These are phyloP conservation scores for Nothopassalora personata DNA, from an alignment of 2,329 filamentous ascomycete genomes.

Conservation along the genomic window DNA sequence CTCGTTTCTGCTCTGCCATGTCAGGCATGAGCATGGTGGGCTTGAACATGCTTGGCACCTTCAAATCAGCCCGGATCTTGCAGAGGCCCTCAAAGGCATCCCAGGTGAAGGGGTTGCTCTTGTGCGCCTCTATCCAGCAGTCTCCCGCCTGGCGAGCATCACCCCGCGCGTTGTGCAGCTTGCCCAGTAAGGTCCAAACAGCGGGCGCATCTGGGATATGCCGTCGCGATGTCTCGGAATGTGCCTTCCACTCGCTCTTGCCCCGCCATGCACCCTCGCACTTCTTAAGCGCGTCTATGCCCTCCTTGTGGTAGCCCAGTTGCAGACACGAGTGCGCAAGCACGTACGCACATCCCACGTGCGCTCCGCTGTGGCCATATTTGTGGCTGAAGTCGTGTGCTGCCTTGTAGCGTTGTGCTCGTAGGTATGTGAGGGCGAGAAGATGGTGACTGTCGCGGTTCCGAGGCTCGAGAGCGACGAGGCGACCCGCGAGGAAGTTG, in stretches of 20 bases:
- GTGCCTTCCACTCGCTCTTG: slow-evolving; percentile 70
- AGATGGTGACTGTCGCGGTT: slow-evolving; percentile 77
- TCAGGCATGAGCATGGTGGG: slow-evolving; percentile 58
- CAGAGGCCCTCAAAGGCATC: slow-evolving; percentile 88
- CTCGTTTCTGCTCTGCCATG: slow-evolving; percentile 26
- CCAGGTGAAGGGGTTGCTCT: slow-evolving; percentile 94
- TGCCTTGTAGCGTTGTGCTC: slow-evolving; percentile 74
- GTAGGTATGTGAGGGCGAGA: slow-evolving; percentile 76
- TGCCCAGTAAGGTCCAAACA: slow-evolving; percentile 77
- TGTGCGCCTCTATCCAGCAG: slow-evolving; percentile 82
- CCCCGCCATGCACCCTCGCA: slow-evolving; percentile 68
- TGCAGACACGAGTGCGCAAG: slow-evolving; percentile 85
- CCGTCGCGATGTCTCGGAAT: slow-evolving; percentile 69
- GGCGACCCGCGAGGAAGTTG: slow-evolving; percentile 84
- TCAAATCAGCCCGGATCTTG: slow-evolving; percentile 72
- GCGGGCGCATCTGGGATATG: slow-evolving; percentile 77
- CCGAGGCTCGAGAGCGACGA: slow-evolving; percentile 76
- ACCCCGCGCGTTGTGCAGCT: slow-evolving; percentile 74
- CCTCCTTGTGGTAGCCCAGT: slow-evolving; percentile 73
- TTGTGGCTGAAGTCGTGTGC: slow-evolving; percentile 78
- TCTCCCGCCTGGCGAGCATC: slow-evolving; percentile 77
- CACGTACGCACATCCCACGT: slow-evolving; percentile 83
- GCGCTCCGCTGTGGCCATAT: slow-evolving; percentile 62
- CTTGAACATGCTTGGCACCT: slow-evolving; percentile 81
- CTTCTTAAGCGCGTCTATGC: slow-evolving; percentile 78